These are phyloP conservation scores for Postia placenta DNA, from an alignment of 768 basidiomycete species.

Conservation along the genomic window DNA sequence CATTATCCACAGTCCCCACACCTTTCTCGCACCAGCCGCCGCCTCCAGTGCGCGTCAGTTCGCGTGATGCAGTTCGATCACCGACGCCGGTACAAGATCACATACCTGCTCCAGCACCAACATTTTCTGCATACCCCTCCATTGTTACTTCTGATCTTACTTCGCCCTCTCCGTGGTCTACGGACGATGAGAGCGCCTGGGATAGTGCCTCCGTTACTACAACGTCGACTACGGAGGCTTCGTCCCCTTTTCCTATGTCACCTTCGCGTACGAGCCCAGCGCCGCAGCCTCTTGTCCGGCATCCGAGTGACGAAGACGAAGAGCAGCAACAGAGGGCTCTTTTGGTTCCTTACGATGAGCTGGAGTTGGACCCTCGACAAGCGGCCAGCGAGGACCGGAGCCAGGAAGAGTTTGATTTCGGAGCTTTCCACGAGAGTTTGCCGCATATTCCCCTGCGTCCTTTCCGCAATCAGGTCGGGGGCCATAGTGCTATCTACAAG, in stretches of 20 bases:
- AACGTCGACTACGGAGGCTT: slow-evolving; percentile 51
- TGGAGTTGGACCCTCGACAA: slow-evolving; percentile 15
- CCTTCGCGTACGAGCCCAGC: slow-evolving; percentile 26
- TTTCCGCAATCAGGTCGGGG: slow-evolving; percentile 97
- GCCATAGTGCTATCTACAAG: slow-evolving; percentile 95
- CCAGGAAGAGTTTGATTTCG: slow-evolving; percentile 32
- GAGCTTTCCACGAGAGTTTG: slow-evolving; percentile 48
- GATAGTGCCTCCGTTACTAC: slow-evolving; percentile 65
- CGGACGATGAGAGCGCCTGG: slow-evolving; percentile 75
- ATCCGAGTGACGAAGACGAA: slow-evolving; percentile 28
- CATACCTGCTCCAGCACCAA: slow-evolving; percentile 13
- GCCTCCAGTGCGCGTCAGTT: slow-evolving; percentile 13
- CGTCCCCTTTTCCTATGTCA: slow-evolving; percentile 29
- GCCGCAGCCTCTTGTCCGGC: slow-evolving; percentile 23
- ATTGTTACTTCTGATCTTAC: slow-evolving; percentile 9
- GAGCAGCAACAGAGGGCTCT: slow-evolving; percentile 18
- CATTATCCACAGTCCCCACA: neutral
- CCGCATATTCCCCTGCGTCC: slow-evolving; percentile 92
- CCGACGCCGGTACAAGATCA: slow-evolving; percentile 11
- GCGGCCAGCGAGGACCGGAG: slow-evolving; percentile 19
- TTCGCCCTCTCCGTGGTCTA: slow-evolving; percentile 56
- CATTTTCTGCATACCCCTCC: slow-evolving; percentile 26
- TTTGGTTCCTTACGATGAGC: slow-evolving; percentile 15
- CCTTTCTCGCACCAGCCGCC: slow-evolving; percentile 23
- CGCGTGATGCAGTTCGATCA: slow-evolving; percentile 16